A percentile compares a stretch with the other conserved stretches of the same genome.
Evolutionary conservation across 805 yeast genomes (phyloP).

Genomic region (Pichia rugopelliculosa): DNA sequence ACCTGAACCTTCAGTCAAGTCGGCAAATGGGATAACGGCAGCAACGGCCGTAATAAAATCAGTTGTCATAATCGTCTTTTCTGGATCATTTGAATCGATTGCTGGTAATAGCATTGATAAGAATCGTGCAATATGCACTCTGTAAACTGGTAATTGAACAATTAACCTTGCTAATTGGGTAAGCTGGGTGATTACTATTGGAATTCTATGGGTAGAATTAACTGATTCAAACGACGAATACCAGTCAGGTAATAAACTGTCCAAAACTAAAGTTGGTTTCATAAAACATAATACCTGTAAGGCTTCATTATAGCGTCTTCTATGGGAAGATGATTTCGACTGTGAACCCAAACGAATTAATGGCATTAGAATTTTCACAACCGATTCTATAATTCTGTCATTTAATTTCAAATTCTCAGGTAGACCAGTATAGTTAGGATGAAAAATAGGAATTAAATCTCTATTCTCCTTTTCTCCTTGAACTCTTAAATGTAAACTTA

Average conservation of each 20-base stretch:
- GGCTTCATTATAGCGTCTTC: constrained; percentile 51
- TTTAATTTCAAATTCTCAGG: constrained; percentile 22
- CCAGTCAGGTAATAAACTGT: constrained; percentile 55
- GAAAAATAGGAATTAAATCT: constrained; percentile 15
- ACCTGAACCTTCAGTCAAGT: constrained; percentile 39
- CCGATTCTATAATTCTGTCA: constrained; percentile 14
- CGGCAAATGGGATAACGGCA: constrained; percentile 63
- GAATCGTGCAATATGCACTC: constrained; percentile 75
- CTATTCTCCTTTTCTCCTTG: constrained; percentile 40
- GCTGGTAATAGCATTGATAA: constrained; percentile 67
- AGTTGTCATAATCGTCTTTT: constrained; percentile 60
- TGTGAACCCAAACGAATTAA: constrained; percentile 66
- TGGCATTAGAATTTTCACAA: constrained; percentile 41
- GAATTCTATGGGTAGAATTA: constrained; percentile 72
- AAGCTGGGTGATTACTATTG: constrained; percentile 62
- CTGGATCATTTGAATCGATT: constrained; percentile 81
- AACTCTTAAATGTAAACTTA: constrained; percentile 52
- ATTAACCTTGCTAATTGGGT: constrained; percentile 61
- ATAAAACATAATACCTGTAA: constrained; percentile 60
- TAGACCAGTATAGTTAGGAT: constrained; percentile 21
- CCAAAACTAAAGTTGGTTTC: constrained; percentile 47
- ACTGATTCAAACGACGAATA: constrained; percentile 64
- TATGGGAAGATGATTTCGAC: constrained; percentile 52
- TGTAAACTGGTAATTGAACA: constrained; percentile 51
- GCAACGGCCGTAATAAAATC: constrained; percentile 64